Evolutionary conservation across 148 eudicot genomes (phyloP).

Genomic region (Chenopodium quinoa): DNA sequence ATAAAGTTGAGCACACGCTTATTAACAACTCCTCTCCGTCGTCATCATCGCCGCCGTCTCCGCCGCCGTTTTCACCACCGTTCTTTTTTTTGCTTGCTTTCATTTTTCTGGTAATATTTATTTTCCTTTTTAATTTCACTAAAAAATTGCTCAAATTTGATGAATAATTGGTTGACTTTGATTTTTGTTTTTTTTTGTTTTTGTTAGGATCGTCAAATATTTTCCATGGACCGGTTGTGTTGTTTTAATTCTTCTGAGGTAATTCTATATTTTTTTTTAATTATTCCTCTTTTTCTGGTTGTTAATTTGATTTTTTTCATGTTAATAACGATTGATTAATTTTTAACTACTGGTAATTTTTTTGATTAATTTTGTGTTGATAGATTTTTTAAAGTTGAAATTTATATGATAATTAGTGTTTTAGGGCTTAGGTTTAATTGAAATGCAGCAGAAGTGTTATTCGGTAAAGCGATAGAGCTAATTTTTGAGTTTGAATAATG

Average conservation of each 20-base stretch:
- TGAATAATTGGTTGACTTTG: constrained; percentile 24
- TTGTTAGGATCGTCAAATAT: not conserved
- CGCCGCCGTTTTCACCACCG: not conserved
- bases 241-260: constrained; percentile 37
- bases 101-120: constrained; percentile 13
- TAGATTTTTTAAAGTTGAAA: not conserved
- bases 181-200: not conserved
- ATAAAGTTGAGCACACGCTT: constrained; percentile 23
- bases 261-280: not conserved
- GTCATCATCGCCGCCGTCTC: not conserved
- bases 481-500: not conserved
- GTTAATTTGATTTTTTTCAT: not conserved
- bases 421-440: not conserved
- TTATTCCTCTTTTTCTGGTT: not conserved
- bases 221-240: constrained; percentile 28
- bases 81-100: not conserved
- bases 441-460: not conserved
- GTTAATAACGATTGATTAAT: not conserved
- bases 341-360: not conserved
- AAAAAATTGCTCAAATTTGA: not conserved
- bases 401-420: not conserved
- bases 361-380: not conserved
- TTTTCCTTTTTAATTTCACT: constrained; percentile 1
- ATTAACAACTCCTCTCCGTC: not conserved
- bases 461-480: no score